Conservation (phyloP, 2,329 filamentous ascomycete species). For the Xylariomycetidae sp. region DNA sequence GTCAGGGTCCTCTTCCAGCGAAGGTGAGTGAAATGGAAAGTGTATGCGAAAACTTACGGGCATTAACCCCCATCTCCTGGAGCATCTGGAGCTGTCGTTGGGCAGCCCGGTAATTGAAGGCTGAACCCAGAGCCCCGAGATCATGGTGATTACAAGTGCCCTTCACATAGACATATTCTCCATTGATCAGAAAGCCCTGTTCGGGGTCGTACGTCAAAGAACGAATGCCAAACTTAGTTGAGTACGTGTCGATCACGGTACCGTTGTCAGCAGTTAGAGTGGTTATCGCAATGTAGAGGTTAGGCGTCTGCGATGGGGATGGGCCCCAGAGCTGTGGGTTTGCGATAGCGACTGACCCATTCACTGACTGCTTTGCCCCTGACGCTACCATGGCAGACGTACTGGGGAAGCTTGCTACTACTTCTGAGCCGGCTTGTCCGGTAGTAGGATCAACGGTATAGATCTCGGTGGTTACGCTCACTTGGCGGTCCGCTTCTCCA, state of each 20-base stretch:
- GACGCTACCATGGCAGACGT: constrained; percentile 23
- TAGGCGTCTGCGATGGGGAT: constrained; percentile 37
- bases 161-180: constrained; percentile 36
- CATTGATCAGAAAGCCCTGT: constrained; percentile 43
- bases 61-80: constrained; percentile 44
- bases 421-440: constrained; percentile 20
- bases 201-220: constrained; percentile 33
- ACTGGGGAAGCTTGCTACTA: constrained; percentile 32
- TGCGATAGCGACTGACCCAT: constrained; percentile 27
- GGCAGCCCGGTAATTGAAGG: constrained; percentile 45
- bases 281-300: constrained; percentile 44
- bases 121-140: constrained; percentile 43
- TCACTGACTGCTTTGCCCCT: constrained; percentile 28
- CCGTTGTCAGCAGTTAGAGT: constrained; percentile 22
- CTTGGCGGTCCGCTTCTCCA: constrained; percentile 20
- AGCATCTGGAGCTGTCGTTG: constrained; percentile 46
- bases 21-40: too few species aligned
- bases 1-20: too few species aligned
- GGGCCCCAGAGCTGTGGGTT: constrained; percentile 46
- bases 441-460: constrained; percentile 31
- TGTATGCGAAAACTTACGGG: constrained; percentile 12
- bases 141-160: constrained; percentile 49
- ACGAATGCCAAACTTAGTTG: constrained; percentile 47
- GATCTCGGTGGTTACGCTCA: constrained; percentile 37
- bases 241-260: constrained; percentile 38